Base-by-base conservation (phyloP, 1,139 yeast species). In the Kodamaea ohmeri region DNA sequence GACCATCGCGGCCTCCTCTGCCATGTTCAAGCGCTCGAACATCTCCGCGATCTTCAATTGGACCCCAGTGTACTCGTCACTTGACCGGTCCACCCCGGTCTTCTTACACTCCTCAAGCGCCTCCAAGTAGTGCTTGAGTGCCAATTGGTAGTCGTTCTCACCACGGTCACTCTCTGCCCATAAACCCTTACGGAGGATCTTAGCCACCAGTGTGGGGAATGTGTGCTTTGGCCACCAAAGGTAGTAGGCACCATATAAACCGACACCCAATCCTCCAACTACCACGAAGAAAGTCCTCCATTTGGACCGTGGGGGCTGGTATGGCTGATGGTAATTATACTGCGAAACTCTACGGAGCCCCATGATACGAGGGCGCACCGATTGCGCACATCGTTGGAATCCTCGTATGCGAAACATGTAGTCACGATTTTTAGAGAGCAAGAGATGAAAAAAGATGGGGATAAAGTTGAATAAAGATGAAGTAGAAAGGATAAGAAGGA, bases 41-140 rank as follows among this genome's bases (percentile, higher is more conserved):
- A 88, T 84, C 54, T 89, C 96, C 3, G 85, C 95, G 30, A 87
- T 68, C 53, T 89, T 87, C 55, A 90, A 67, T 53, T 88, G 95
- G 42, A 90, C 76, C 0, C 96, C 96, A 0, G 97, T 89, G 43
- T 80, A 84, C 50, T 81, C 85, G 48, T 83, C 87, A 37, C 77
- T 67, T 24, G 85, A 52, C 13, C 71, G 72, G 44, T 77, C 76
- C 63, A 87, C 56, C 0, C 60, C 63, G 34, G 71, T 58, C 24
- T 61, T 61, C 15, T 67, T 58, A 41, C 75, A 68, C 41, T 71
- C 60, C 18, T 66, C 59, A 27, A 78, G 56, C 1, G 82, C 82
- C 17, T 75, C 67, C 32, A 50, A 34, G 35, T 89, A 89, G 52
- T 73, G 70, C 45, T 76, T 73, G 44, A 88, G 64, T 0, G 97